These are phyloP conservation scores for Penicillium argentinense DNA, from an alignment of 495 filamentous ascomycete species.

Conservation along the genomic window DNA sequence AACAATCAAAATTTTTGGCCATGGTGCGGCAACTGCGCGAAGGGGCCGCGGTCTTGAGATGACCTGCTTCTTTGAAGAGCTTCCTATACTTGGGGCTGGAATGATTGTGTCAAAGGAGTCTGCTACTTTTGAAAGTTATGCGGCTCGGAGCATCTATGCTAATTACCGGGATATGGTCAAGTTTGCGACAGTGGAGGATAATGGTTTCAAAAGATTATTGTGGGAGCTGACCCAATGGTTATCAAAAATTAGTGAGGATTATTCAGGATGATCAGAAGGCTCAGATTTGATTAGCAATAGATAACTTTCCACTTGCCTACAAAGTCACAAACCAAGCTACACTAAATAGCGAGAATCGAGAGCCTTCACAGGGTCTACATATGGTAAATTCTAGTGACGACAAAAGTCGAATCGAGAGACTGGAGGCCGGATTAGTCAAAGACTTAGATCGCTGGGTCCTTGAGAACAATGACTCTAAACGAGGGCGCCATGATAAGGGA, in stretches of 20 bases:
- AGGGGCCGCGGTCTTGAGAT: conserved; percentile 14
- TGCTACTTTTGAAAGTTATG: conserved; percentile 19
- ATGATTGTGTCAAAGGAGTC: conserved; percentile 19
- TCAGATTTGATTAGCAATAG: no score
- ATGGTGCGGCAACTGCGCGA: conserved; percentile 11
- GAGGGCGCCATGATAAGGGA: no score
- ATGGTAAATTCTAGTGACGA: no score
- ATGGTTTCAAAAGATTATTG: conserved; percentile 34
- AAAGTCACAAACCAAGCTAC: no score
- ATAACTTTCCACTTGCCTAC: no score
- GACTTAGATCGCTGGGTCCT: no score
- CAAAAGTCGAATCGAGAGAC: no score
- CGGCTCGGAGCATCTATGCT: conserved; percentile 30
- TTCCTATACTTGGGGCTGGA: conserved; percentile 4
- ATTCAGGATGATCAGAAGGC: no score
- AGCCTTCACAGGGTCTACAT: no score
- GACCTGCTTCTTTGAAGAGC: conserved; percentile 28
- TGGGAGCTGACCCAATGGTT: conserved; percentile 7
- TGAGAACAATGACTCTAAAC: no score
- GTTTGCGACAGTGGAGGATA: conserved; percentile 30
- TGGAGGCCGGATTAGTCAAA: no score
- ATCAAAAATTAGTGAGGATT: background rate
- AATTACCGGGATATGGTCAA: conserved; percentile 43
- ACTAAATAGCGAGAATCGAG: no score
- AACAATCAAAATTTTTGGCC: conserved; percentile 15